Conservation (phyloP, 129 eudicot genomes). For the Chrysanthemum seticuspe region DNA sequence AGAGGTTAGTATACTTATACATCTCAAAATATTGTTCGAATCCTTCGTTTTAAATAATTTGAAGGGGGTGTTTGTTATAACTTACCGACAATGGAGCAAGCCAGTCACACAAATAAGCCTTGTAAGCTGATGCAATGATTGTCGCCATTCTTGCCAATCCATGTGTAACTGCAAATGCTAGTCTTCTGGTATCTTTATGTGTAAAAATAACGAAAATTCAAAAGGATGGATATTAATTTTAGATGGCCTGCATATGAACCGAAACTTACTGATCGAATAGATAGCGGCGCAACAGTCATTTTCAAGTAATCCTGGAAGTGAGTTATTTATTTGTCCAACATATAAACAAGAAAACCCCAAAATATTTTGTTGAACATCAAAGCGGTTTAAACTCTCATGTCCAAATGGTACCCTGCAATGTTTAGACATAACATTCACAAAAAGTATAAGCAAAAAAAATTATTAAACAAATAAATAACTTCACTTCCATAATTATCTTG, state of each 20-base stretch:
- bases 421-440: no score
- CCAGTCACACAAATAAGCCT: slow-evolving; percentile 90
- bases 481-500: no score
- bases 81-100: slow-evolving; percentile 97
- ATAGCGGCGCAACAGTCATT: background rate
- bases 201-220: slow-evolving; percentile 26
- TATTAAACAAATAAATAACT: no score
- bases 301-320: no score
- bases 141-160: slow-evolving; percentile 99
- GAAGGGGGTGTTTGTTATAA: slow-evolving; percentile 4
- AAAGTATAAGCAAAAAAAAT: no score
- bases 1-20: background rate
- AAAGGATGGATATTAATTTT: background rate
- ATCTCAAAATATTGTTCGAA: background rate
- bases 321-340: no score
- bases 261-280: slow-evolving; percentile 2
- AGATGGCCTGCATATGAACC: slow-evolving; percentile 20
- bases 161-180: slow-evolving; percentile 86
- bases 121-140: slow-evolving; percentile 95
- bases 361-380: no score
- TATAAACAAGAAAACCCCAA: no score
- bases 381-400: no score
- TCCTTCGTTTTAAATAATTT: background rate
- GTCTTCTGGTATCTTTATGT: slow-evolving; percentile 74
- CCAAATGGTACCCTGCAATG: no score